phyloP scores from a whole-genome alignment of 352 stramenopile genomes.

The Globisporangium recalcitrans region DNA sequence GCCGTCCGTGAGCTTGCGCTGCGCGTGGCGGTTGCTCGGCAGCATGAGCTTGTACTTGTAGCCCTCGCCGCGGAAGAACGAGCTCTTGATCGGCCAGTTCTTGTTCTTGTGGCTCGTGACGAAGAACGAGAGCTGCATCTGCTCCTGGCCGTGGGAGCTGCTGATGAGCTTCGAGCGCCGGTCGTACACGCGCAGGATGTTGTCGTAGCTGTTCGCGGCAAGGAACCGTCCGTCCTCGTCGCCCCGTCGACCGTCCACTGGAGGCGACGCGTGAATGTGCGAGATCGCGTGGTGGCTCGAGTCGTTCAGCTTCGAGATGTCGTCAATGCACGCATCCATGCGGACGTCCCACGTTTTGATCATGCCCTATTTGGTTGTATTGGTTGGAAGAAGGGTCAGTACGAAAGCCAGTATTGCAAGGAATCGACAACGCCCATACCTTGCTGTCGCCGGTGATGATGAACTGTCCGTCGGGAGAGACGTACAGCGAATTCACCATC shows the following conservation, averaged over 20 bases:
- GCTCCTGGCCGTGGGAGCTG: constrained; percentile 58
- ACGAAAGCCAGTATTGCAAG: not conserved
- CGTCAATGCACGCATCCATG: constrained; percentile 72
- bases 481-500: constrained; percentile 84
- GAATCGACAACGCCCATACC: constrained; percentile 18
- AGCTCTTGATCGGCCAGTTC: constrained; percentile 89
- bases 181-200: constrained; percentile 86
- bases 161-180: constrained; percentile 80
- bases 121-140: constrained; percentile 74
- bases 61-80: constrained; percentile 83
- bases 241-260: constrained; percentile 42
- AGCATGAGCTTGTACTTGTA: constrained; percentile 84
- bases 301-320: constrained; percentile 79
- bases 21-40: constrained; percentile 38
- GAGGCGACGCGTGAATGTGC: constrained; percentile 75
- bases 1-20: constrained; percentile 76
- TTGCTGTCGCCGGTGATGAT: constrained; percentile 83
- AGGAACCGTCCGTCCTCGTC: constrained; percentile 81
- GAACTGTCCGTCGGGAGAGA: constrained; percentile 67
- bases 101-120: constrained; percentile 88
- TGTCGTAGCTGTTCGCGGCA: constrained; percentile 87
- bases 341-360: constrained; percentile 87
- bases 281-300: constrained; percentile 72
- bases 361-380: constrained; percentile 36
- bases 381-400: not conserved